Evolutionary conservation across 306 rosid species (phyloP).

Genomic region (Elaeagnus macrophylla): DNA sequence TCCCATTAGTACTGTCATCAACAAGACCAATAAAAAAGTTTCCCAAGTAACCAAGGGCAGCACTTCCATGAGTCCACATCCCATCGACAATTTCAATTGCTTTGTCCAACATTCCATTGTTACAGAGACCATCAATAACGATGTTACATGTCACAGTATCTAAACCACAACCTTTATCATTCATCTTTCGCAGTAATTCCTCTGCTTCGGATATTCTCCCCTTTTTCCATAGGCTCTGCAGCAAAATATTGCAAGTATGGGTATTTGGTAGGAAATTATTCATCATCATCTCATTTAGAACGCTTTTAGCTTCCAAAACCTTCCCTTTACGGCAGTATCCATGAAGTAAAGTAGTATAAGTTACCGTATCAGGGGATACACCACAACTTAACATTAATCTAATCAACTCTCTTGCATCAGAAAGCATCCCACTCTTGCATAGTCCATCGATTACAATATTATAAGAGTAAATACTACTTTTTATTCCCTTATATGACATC

Average conservation of each 20-base stretch:
- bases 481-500: conserved; percentile 50
- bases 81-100: conserved; percentile 66
- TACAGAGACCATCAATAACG: conserved; percentile 74
- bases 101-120: conserved; percentile 66
- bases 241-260: conserved; percentile 72
- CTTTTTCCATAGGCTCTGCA: conserved; percentile 87
- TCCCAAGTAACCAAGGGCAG: conserved; percentile 48
- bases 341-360: conserved; percentile 62
- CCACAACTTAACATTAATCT: conserved; percentile 50
- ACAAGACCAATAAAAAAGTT: conserved; percentile 52
- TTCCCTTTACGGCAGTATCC: conserved; percentile 72
- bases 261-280: conserved; percentile 62
- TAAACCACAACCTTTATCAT: conserved; percentile 51
- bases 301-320: conserved; percentile 57
- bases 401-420: conserved; percentile 61
- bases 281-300: conserved; percentile 64
- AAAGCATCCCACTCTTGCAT: conserved; percentile 56
- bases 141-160: conserved; percentile 83
- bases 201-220: conserved; percentile 73
- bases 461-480: conserved; percentile 55
- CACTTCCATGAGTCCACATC: conserved; percentile 80
- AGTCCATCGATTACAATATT: conserved; percentile 72
- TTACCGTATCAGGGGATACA: conserved; percentile 53
- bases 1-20: conserved; percentile 38
- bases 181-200: conserved; percentile 69